Conservation (phyloP, 1,284 basidiomycete genomes). For the Sanghuangporus baumii region DNA sequence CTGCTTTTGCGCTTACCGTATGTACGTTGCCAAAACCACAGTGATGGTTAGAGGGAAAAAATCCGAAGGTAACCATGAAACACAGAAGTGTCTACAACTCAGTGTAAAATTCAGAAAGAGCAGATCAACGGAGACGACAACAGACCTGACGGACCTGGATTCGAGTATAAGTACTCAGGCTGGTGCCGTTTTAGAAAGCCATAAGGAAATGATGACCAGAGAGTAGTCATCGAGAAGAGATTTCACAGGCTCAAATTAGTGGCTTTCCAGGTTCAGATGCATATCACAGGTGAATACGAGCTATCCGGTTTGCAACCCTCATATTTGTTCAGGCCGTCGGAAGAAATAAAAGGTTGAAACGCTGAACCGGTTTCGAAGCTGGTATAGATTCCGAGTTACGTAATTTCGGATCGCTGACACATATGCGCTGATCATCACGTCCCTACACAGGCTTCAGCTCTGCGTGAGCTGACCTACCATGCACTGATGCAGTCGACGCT, state of each 20-base stretch:
- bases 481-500: neutral
- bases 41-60: neutral
- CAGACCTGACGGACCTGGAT: neutral
- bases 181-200: neutral
- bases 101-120: neutral
- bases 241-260: too few species aligned
- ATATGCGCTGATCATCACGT: neutral
- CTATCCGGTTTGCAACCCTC: too few species aligned
- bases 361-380: neutral
- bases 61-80: neutral
- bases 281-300: too few species aligned
- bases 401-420: neutral
- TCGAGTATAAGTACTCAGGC: neutral
- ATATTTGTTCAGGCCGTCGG: neutral
- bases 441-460: neutral
- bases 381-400: neutral
- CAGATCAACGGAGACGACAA: neutral
- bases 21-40: constrained; percentile 1
- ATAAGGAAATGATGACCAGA: neutral
- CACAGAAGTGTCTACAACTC: neutral
- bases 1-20: neutral
- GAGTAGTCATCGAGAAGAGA: neutral
- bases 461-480: neutral
- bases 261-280: too few species aligned
- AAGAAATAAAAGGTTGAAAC: neutral